A percentile compares a stretch with the other conserved stretches of the same genome.
Conservation (phyloP, 441 rosid species). For the Jatropha multifida region DNA sequence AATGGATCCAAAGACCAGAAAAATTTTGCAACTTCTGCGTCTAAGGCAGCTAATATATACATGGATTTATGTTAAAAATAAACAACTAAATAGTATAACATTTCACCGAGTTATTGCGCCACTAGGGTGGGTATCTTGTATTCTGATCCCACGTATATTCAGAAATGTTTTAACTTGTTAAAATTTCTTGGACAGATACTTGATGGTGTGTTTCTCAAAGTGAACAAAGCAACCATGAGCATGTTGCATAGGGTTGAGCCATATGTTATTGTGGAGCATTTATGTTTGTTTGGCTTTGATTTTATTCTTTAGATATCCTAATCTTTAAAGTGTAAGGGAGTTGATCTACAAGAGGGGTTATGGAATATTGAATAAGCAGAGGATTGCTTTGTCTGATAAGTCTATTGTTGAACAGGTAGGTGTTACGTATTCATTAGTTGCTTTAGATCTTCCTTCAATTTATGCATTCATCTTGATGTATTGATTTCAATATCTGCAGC, state of each 20-base stretch:
- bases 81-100: too few species aligned
- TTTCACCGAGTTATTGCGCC: too few species aligned
- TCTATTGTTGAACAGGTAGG: conserved; percentile 68
- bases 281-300: conserved; percentile 11
- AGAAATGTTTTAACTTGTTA: background rate
- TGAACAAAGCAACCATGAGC: conserved; percentile 77
- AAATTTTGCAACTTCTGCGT: conserved; percentile 74
- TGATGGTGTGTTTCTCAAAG: conserved; percentile 87
- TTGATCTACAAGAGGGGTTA: conserved; percentile 74
- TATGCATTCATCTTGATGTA: background rate
- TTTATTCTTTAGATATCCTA: conserved; percentile 51
- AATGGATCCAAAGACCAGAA: conserved; percentile 73
- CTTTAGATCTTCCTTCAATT: background rate
- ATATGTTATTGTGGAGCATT: conserved; percentile 31
- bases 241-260: conserved; percentile 89
- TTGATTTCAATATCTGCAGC: conserved; percentile 33
- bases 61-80: background rate
- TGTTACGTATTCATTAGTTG: conserved; percentile 28
- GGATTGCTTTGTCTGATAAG: conserved; percentile 67
- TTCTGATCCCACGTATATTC: background rate
- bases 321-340: conserved; percentile 71
- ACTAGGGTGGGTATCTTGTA: too few species aligned
- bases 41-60: conserved; percentile 55
- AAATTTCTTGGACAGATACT: conserved; percentile 38
- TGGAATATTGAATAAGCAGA: conserved; percentile 67